phyloP scores from a whole-genome alignment of 805 yeast genomes.

The Candida nanaspora region DNA sequence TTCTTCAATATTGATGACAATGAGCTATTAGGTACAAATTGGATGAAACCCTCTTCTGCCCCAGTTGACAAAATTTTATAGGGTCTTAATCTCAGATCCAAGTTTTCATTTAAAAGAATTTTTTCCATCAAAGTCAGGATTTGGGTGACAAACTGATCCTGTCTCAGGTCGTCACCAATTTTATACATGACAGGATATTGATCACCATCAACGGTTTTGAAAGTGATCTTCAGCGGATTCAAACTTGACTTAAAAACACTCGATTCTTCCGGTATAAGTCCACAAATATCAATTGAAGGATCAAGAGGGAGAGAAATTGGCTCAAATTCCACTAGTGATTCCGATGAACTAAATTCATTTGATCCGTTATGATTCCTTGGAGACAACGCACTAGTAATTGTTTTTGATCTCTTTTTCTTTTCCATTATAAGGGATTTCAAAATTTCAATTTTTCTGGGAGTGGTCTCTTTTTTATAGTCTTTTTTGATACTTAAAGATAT shows the following conservation, averaged over 20 bases:
- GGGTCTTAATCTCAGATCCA: slow-evolving; percentile 82
- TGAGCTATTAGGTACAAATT: slow-evolving; percentile 91
- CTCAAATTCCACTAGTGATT: slow-evolving; percentile 29
- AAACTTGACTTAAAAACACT: slow-evolving; percentile 87
- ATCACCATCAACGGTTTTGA: slow-evolving; percentile 48
- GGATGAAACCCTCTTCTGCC: slow-evolving; percentile 84
- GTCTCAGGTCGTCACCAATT: slow-evolving; percentile 92
- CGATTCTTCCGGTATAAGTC: slow-evolving; percentile 72
- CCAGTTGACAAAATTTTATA: slow-evolving; percentile 88
- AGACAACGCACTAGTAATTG: background rate
- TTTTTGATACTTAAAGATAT: slow-evolving; percentile 59
- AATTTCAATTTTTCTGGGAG: slow-evolving; percentile 67
- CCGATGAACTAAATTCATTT: slow-evolving; percentile 7
- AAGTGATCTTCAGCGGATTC: slow-evolving; percentile 79
- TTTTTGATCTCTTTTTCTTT: slow-evolving; percentile 3
- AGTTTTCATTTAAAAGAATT: slow-evolving; percentile 78
- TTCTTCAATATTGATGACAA: slow-evolving; percentile 69
- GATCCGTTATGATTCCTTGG: slow-evolving; percentile 4
- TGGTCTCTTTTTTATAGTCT: slow-evolving; percentile 58
- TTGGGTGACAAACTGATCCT: slow-evolving; percentile 95
- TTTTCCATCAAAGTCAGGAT: slow-evolving; percentile 88
- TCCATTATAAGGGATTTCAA: slow-evolving; percentile 53
- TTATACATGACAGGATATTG: slow-evolving; percentile 84
- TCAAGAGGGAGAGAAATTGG: slow-evolving; percentile 76
- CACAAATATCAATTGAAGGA: slow-evolving; percentile 67